Evolutionary conservation across 1,284 basidiomycete genomes (phyloP).

Genomic region (Cystobasidiaceae sp.): DNA sequence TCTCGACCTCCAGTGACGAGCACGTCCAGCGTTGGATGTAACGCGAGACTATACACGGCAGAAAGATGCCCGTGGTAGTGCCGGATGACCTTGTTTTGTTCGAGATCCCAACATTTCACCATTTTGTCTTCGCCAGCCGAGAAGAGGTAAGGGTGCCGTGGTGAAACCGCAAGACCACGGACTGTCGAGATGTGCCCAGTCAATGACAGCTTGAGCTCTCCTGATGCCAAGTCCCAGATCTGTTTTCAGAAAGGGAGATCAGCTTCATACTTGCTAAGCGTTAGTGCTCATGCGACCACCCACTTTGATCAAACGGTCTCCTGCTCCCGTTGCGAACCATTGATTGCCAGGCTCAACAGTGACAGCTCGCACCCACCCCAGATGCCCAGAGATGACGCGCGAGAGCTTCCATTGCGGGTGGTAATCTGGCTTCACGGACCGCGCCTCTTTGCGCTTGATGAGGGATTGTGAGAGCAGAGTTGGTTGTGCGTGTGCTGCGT

Average conservation of each 20-base stretch:
- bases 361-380: conserved; percentile 96
- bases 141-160: conserved; percentile 93
- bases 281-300: conserved; percentile 21
- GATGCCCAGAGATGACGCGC: conserved; percentile 93
- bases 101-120: conserved; percentile 99
- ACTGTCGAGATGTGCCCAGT: conserved; percentile 98
- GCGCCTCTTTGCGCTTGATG: conserved; percentile 79
- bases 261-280: not conserved
- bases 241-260: conserved; percentile 24
- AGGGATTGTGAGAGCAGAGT: conserved; percentile 71
- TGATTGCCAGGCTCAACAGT: conserved; percentile 96
- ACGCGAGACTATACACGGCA: conserved; percentile 79
- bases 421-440: conserved; percentile 87
- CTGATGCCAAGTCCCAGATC: conserved; percentile 97
- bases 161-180: conserved; percentile 83
- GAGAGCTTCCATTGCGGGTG: conserved; percentile 95
- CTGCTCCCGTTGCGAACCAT: conserved; percentile 98
- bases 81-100: conserved; percentile 93
- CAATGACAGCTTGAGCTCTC: conserved; percentile 87
- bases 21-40: conserved; percentile 94
- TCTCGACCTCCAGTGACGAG: conserved; percentile 93
- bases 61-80: conserved; percentile 98
- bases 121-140: conserved; percentile 99
- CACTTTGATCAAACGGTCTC: conserved; percentile 89
- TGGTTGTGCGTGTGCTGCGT: conserved; percentile 41